Evolutionary conservation across 768 basidiomycete genomes (phyloP), one percentile per base, ranked within the genome.

Genomic region (Phylloporus rhodoxanthus): DNA sequence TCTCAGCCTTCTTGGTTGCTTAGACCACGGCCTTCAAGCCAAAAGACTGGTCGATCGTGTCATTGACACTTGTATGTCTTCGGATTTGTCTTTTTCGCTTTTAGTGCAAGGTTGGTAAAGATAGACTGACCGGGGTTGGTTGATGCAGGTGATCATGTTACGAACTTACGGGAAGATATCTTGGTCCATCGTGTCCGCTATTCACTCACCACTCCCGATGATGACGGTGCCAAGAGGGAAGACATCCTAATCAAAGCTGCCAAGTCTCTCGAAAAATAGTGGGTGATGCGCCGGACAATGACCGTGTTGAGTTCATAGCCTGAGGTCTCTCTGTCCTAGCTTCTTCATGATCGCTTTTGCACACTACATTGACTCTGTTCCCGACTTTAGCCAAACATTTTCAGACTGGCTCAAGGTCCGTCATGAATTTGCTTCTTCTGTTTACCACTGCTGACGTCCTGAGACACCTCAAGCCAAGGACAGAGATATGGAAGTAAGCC

Each of bases 341-440:
- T 96, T 95, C 72, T 97, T 97, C 70, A 81, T 93, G 57, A 87
- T 98, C 51, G 88, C 87, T 0, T 99, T 97, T 60, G 87, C 93
- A 2, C 89, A 84, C 52, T 99, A 87, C 58, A 83, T 95, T 5
- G 80, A 83, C 49, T 79, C 85, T 45, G 74, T 76, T 23, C 77
- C 83, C 11, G 72, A 79, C 56, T 80, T 86, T 62, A 66, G 71
- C 36, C 79, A 82, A 54, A 82, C 77, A 10, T 97, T 98, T 66
- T 84, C 85, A 1, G 73, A 78, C n/a, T 97, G 93, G 93, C 69
- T 96, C 29, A 84, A 84, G 77, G 87, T 86, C 28, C 26, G 72
- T 60, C 5, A 40, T 39, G 11, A 9, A 13, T 45, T 8, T 17
- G 29, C 23, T 38, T 2, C 26, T 14, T 50, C 13, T 50, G 4